These are phyloP conservation scores for Mycena alexandri DNA, from an alignment of 768 basidiomycete species.

Conservation along the genomic window DNA sequence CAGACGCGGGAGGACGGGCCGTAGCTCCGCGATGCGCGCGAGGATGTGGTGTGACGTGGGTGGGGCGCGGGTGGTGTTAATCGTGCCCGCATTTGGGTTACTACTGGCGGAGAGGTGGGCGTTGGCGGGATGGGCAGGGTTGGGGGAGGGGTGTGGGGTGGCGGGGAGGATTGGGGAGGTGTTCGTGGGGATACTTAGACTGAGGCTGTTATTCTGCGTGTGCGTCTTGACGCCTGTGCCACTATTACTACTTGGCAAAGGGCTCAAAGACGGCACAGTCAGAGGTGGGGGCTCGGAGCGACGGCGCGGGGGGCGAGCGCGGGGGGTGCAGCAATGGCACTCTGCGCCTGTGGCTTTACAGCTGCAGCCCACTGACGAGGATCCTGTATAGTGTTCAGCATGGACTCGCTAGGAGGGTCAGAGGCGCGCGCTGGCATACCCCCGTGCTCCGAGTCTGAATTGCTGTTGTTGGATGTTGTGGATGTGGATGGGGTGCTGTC, in stretches of 20 bases:
- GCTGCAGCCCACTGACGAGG: conserved; percentile 48
- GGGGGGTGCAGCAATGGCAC: conserved; percentile 72
- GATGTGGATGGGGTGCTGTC: conserved; percentile 55
- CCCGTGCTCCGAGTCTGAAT: conserved; percentile 72
- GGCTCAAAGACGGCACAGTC: conserved; percentile 44
- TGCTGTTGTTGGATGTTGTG: conserved; percentile 50
- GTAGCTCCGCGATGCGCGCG: conserved; percentile 72
- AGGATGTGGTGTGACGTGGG: conserved; percentile 60
- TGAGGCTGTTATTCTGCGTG: background rate
- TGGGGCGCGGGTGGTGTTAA: conserved; percentile 37
- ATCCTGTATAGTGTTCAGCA: conserved; percentile 63
- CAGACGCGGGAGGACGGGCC: conserved; percentile 79
- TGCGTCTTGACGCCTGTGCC: conserved; percentile 30
- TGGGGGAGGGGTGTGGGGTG: conserved; percentile 13
- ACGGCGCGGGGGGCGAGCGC: conserved; percentile 49
- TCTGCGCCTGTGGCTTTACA: conserved; percentile 64
- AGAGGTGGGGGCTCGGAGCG: conserved; percentile 34
- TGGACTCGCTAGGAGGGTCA: conserved; percentile 48
- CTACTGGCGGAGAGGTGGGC: conserved; percentile 29
- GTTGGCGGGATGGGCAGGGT: conserved; percentile 23
- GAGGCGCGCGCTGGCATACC: conserved; percentile 70
- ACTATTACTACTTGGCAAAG: conserved; percentile 41
- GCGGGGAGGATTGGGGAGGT: conserved; percentile 4
- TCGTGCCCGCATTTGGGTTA: conserved; percentile 16
- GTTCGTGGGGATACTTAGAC: background rate